Base-by-base conservation (phyloP, 2,329 filamentous ascomycete species). In the Fusarium nanum region DNA sequence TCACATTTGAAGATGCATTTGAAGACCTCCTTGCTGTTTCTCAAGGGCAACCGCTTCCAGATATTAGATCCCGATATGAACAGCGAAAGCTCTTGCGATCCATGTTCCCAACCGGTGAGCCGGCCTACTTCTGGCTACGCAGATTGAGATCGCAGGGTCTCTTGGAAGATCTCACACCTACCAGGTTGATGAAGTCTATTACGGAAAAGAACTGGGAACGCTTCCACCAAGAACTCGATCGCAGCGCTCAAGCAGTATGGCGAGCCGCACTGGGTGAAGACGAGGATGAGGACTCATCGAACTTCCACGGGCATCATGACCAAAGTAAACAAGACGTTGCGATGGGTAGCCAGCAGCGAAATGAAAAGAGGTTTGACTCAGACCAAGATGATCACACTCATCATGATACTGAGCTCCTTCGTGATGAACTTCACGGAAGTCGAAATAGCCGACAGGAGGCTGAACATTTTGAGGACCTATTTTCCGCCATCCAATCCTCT, bases 1-100 rank as follows among this genome's bases (percentile, higher is more conserved):
- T 87, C 71, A 86, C 84, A 11, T 89, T 87, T 68, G 80, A 84
- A 32, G 86, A 88, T 68, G 86, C 87, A 48, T 88, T 88, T 65
- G 86, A 89, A 71, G 87, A 89, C 66, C 81, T 89, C 18, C 78
- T 89, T 14, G 78, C 79, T n/a, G 81, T 82, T 20, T 81, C 81
- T n/a, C 80, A 81, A 16, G 82, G 82, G 6, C 77, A 79, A 9
- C 75, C 77, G 4, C 75, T 88, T 22, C 79, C 80, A 7, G 79
- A 83, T 22, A 81, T 86, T 23, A 67, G 70, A 14, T 74, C 71
- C 3, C 77, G 77, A 46, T 76, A 80, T 56, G 73, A 79, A 34
- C 78, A 81, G 66, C 77, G 79, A 49, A 77, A 73, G 60, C 76
- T 82, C 14, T 73, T 83, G 44, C 75, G 75, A 23, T 75, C 77